Evolutionary conservation across 140 eudicot species (phyloP), one percentile per base, ranked within the genome.

Genomic region (Oenanthe javanica): DNA sequence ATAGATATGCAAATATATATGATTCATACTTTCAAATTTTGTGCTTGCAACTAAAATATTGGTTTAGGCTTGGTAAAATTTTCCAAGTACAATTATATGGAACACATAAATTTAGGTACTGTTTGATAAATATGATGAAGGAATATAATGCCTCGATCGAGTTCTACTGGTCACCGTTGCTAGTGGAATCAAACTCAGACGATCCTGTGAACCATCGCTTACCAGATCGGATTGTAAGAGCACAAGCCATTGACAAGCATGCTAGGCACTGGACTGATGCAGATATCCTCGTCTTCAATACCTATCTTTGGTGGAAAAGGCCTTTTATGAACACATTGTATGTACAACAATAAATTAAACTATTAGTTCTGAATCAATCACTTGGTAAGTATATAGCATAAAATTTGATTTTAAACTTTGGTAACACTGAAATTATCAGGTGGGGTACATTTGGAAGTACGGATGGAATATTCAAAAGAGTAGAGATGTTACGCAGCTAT

Each of bases 191-290:
- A 5, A 90, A 92, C 79, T 90, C 91, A 0, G 96, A 92, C 63
- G 89, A 92, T 76, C 97, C 97, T 19, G 87, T 85, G 51, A 75
- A 77, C 70, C 97, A 92, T 81, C 84, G 83, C 25, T 49, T 85
- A 67, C 89, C 86, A 0, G 89, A 92, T 6, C 84, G 94, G 79
- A 89, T 88, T 18, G 92, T 90, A 16, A 83, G 86, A 47, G 77
- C 82, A 31, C 86, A 88, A 9, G 82, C 90, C 43, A 92, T 92
- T 40, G 97, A 88, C 79, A 92, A 90, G 85, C 94, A 92, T 81
- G 97, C 93, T 18, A 88, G 87, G 73, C 85, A 82, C 77, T 92
- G 97, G 97, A 88, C 86, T 10, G 83, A 85, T 84, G 97, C 97
- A 9, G 97, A 92, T 79, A 76, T 88, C 66, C 88, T 92, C 4